These are phyloP conservation scores for Shiraia bambusicola DNA, from an alignment of 2,329 filamentous ascomycete species.

Conservation along the genomic window DNA sequence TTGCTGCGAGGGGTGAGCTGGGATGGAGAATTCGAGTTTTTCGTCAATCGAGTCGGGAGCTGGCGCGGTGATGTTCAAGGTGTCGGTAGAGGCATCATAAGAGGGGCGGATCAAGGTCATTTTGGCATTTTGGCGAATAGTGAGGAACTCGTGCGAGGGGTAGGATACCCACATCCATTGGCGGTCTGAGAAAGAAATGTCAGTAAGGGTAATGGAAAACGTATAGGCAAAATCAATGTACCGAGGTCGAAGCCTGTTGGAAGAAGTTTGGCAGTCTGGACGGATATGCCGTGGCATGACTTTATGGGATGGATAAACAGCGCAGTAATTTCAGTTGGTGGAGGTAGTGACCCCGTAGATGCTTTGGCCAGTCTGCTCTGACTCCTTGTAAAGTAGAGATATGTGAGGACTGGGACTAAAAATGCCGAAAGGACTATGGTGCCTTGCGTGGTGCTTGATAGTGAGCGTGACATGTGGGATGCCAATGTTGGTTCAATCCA, in stretches of 20 bases:
- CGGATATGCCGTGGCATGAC: conserved; percentile 63
- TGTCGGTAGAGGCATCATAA: conserved; percentile 48
- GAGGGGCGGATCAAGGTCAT: conserved; percentile 65
- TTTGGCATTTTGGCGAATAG: conserved; percentile 60
- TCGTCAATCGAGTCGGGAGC: conserved; percentile 38
- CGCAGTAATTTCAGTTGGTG: conserved; percentile 47
- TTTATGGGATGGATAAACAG: conserved; percentile 66
- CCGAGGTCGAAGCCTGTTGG: conserved; percentile 59
- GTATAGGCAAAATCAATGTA: conserved; percentile 9
- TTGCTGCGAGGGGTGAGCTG: conserved; percentile 54
- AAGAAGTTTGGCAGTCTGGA: conserved; percentile 54
- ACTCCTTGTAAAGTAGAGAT: conserved; percentile 24
- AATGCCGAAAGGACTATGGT: conserved; percentile 30
- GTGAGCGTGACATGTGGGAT: conserved; percentile 20
- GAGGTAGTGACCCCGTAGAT: conserved; percentile 32
- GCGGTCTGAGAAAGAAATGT: conserved; percentile 48
- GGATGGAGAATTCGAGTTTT: conserved; percentile 51
- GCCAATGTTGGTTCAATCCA: no score
- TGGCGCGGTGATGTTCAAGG: conserved; percentile 53
- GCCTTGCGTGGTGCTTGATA: conserved; percentile 23
- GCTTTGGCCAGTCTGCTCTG: conserved; percentile 9
- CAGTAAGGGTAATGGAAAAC: conserved; percentile 4
- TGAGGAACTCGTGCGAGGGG: conserved; percentile 58
- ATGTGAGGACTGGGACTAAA: conserved; percentile 35
- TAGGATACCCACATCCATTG: conserved; percentile 67